phyloP scores from a whole-genome alignment of 2,329 filamentous ascomycete species.

The Volutella citrinella region DNA sequence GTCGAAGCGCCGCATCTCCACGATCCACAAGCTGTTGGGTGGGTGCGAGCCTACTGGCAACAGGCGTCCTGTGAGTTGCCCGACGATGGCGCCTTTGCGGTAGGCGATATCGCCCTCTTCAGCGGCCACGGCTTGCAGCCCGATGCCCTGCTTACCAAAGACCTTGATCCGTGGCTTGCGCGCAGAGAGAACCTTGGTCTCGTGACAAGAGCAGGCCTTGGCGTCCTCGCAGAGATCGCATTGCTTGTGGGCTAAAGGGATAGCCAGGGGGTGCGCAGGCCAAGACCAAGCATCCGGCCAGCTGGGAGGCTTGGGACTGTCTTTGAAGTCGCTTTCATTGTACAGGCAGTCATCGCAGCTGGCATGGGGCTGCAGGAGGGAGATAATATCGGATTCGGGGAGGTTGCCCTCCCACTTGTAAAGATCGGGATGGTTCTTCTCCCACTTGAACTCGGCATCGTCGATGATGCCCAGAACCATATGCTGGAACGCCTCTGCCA shows the following conservation, averaged over 20 bases:
- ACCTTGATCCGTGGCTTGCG: neutral
- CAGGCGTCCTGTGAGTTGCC: neutral
- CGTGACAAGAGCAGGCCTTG: neutral
- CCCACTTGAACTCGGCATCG: neutral
- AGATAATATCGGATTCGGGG: neutral
- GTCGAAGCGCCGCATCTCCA: neutral
- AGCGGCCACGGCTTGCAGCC: neutral
- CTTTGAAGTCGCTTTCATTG: neutral
- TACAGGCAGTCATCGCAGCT: neutral
- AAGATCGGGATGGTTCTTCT: neutral
- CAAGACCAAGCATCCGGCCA: slow-evolving; percentile 1
- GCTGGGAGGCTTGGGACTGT: neutral
- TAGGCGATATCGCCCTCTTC: neutral
- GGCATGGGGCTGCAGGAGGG: neutral
- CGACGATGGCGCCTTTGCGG: neutral
- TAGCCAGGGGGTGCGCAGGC: neutral
- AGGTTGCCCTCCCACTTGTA: neutral
- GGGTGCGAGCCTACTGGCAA: neutral
- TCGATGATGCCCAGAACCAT: neutral
- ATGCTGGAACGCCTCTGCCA: neutral
- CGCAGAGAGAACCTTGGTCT: neutral
- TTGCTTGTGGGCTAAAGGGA: neutral
- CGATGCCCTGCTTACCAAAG: neutral
- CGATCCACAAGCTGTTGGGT: neutral
- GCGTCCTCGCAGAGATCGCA: neutral